Evolutionary conservation across 2,329 filamentous ascomycete genomes (phyloP).

Genomic region (Xylariaceae sp.): DNA sequence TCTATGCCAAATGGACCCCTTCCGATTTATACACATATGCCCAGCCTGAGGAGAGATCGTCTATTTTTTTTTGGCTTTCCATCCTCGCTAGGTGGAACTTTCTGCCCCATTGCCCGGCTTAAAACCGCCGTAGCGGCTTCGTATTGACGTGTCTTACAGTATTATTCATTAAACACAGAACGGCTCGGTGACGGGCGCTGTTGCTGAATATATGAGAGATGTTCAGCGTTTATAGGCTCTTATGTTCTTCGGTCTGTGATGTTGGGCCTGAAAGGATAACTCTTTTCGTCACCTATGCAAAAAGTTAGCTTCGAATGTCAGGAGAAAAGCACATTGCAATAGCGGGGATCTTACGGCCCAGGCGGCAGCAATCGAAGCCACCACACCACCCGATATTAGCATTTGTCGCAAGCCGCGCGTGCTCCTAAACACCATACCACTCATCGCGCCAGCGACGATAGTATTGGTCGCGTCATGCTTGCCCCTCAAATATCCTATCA

Average conservation of each 20-base stretch:
- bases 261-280: slow-evolving; percentile 21
- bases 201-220: neutral
- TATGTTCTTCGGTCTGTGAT: slow-evolving; percentile 20
- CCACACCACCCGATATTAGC: slow-evolving; percentile 88
- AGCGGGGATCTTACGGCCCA: slow-evolving; percentile 65
- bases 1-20: slow-evolving; percentile 40
- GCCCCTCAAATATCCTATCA: slow-evolving; percentile 70
- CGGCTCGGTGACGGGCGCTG: slow-evolving; percentile 2
- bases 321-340: no score
- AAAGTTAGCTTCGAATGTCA: slow-evolving; percentile 32
- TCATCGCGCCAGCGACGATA: slow-evolving; percentile 75
- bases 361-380: slow-evolving; percentile 73
- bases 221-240: slow-evolving; percentile 16
- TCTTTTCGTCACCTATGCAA: slow-evolving; percentile 27
- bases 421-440: slow-evolving; percentile 94
- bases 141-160: slow-evolving; percentile 29
- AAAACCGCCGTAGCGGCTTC: slow-evolving; percentile 21
- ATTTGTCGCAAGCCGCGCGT: slow-evolving; percentile 85
- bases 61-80: slow-evolving; percentile 36
- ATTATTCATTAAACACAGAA: slow-evolving; percentile 19
- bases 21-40: slow-evolving; percentile 46
- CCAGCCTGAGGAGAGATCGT: slow-evolving; percentile 50
- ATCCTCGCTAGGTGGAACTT: slow-evolving; percentile 22
- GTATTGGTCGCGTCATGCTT: slow-evolving; percentile 90
- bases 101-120: slow-evolving; percentile 19